These are phyloP conservation scores for Schwanniomyces sp. DNA, from an alignment of 805 yeast species.

Conservation along the genomic window DNA sequence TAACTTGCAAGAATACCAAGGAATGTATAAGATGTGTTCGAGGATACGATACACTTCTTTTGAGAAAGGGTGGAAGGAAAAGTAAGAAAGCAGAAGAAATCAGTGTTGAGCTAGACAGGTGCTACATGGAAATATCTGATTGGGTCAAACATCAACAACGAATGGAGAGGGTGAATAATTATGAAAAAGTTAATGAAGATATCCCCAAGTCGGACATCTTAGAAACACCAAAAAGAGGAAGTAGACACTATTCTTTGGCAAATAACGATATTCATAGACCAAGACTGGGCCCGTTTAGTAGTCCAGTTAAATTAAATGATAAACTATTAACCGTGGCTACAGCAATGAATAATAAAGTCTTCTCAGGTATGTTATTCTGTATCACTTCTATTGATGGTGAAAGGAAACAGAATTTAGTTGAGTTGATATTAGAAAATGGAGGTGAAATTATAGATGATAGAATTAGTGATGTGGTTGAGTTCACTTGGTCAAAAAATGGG, in stretches of 20 bases:
- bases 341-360: slow-evolving; percentile 8
- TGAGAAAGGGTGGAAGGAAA: slow-evolving; percentile 22
- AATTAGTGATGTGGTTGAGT: slow-evolving; percentile 26
- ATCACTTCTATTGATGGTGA: slow-evolving; percentile 36
- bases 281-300: slow-evolving; percentile 4
- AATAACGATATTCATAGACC: not conserved
- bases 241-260: not conserved
- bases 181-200: slow-evolving; percentile 6
- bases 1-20: slow-evolving; percentile 19
- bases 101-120: slow-evolving; percentile 26
- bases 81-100: slow-evolving; percentile 11
- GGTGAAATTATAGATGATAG: slow-evolving; percentile 38
- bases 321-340: not conserved
- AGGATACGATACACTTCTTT: slow-evolving; percentile 55
- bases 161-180: slow-evolving; percentile 8
- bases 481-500: slow-evolving; percentile 5
- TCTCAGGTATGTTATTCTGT: slow-evolving; percentile 29
- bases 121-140: slow-evolving; percentile 39
- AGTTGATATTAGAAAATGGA: slow-evolving; percentile 42
- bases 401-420: slow-evolving; percentile 31
- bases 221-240: slow-evolving; percentile 10
- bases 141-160: slow-evolving; percentile 38
- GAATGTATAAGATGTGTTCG: slow-evolving; percentile 51
- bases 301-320: slow-evolving; percentile 4
- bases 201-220: not conserved